phyloP scores from a whole-genome alignment of 1,284 basidiomycete genomes.

The Ustanciosporium gigantosporum region DNA sequence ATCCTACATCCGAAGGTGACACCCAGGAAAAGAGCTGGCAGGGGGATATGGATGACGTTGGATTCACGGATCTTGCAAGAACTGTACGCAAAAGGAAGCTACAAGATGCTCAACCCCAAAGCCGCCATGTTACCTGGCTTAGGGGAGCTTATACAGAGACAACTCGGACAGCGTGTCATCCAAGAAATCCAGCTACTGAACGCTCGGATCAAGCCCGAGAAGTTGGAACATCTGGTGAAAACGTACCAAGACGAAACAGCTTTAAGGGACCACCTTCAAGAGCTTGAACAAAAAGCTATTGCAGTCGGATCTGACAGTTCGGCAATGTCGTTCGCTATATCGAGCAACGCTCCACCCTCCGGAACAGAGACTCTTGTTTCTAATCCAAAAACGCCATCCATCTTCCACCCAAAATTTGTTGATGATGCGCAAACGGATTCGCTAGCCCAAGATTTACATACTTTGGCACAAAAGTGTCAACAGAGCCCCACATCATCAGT shows the following conservation, averaged over 20 bases:
- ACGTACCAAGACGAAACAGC: too few relatives aligned
- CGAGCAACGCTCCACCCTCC: too few relatives aligned
- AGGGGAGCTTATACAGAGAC: conserved; percentile 3
- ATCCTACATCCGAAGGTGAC: too few relatives aligned
- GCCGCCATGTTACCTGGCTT: conserved; percentile 3
- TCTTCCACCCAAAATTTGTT: background rate
- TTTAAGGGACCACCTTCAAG: too few relatives aligned
- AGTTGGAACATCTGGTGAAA: background rate
- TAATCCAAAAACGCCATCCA: background rate
- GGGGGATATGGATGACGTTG: conserved; percentile 9
- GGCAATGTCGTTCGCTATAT: too few relatives aligned
- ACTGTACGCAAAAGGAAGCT: background rate
- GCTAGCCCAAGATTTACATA: background rate
- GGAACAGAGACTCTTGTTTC: too few relatives aligned
- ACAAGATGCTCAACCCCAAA: conserved; percentile 1
- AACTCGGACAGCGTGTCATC: conserved; percentile 14
- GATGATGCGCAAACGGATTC: background rate
- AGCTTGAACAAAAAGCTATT: too few relatives aligned
- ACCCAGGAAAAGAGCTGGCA: conserved; percentile 4
- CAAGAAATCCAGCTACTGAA: conserved; percentile 9
- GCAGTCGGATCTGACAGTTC: too few relatives aligned
- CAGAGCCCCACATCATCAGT: background rate
- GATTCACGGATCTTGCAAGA: conserved; percentile 1
- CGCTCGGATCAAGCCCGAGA: too few relatives aligned
- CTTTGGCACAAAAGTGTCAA: background rate